These are phyloP conservation scores for Rheum nobile DNA, from an alignment of 148 eudicot genomes.

Conservation along the genomic window DNA sequence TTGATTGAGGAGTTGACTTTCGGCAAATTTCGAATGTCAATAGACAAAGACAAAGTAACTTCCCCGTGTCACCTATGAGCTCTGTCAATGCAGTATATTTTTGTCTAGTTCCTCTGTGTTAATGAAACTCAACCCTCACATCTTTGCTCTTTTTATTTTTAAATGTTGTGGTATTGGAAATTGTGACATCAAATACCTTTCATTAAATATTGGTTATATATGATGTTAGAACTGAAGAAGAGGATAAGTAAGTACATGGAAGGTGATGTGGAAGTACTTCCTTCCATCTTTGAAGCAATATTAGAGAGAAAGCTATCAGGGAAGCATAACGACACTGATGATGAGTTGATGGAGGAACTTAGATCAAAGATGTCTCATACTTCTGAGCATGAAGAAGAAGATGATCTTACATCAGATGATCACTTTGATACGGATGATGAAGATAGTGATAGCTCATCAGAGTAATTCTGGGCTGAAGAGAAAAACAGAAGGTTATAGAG, in stretches of 20 bases:
- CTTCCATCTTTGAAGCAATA: conserved; percentile 45
- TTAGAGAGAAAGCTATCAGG: conserved; percentile 41
- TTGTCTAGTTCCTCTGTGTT: not conserved
- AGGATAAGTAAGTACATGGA: conserved; percentile 9
- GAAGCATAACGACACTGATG: conserved; percentile 73
- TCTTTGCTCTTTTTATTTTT: not conserved
- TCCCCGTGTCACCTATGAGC: not conserved
- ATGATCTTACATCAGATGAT: conserved; percentile 1
- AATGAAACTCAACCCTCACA: not conserved
- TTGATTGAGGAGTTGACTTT: not conserved
- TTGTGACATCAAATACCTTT: not conserved
- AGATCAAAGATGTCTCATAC: not conserved
- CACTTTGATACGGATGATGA: not conserved
- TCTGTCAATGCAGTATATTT: not conserved
- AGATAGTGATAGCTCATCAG: not conserved
- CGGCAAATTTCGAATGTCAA: no score
- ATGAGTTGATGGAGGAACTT: conserved; percentile 32
- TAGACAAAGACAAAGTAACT: not conserved
- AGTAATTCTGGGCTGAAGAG: not conserved
- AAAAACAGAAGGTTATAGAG: not conserved
- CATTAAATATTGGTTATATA: not conserved
- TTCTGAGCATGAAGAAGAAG: not conserved
- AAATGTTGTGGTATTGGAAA: not conserved
- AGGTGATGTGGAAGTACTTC: conserved; percentile 45
- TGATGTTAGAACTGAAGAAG: not conserved